A percentile compares a stretch with the other conserved stretches of the same genome.
Evolutionary conservation across 345 rosid species (phyloP).

Genomic region (Eucalyptus shirleyi): DNA sequence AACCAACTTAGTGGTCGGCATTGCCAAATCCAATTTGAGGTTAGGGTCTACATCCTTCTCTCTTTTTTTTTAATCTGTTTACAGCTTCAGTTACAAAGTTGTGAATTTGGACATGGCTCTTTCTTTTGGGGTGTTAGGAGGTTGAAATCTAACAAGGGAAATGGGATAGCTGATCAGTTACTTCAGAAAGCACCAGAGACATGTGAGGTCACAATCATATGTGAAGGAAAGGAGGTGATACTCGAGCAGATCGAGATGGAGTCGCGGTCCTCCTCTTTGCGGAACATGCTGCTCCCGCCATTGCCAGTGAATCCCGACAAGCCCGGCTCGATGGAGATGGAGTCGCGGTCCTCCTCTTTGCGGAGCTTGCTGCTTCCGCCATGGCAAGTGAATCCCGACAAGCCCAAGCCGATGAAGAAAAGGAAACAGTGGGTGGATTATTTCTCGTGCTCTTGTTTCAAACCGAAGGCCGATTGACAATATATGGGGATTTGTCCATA

Average conservation of each 20-base stretch:
- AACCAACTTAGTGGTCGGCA: conserved; percentile 72
- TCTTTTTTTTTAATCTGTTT: background rate
- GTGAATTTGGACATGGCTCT: background rate
- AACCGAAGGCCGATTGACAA: background rate
- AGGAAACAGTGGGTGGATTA: background rate
- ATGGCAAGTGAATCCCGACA: background rate
- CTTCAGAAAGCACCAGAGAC: conserved; percentile 29
- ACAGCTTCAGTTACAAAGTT: background rate
- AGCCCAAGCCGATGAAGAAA: background rate
- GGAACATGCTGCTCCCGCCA: no score
- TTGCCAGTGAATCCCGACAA: no score
- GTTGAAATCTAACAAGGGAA: conserved; percentile 33
- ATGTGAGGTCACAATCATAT: conserved; percentile 50
- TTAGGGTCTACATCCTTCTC: background rate
- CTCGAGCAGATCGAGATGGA: conserved; percentile 3
- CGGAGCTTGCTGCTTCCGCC: background rate
- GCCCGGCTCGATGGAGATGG: no score
- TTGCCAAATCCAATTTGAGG: conserved; percentile 48
- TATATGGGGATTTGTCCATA: conserved; percentile 7
- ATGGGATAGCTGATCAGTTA: conserved; percentile 40
- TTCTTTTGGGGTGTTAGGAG: conserved; percentile 18
- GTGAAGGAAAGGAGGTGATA: conserved; percentile 47
- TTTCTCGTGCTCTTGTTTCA: background rate
- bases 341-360: no score
- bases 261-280: background rate